Evolutionary conservation across 2,329 filamentous ascomycete species (phyloP).

Genomic region (Aspergillus fijiensis): DNA sequence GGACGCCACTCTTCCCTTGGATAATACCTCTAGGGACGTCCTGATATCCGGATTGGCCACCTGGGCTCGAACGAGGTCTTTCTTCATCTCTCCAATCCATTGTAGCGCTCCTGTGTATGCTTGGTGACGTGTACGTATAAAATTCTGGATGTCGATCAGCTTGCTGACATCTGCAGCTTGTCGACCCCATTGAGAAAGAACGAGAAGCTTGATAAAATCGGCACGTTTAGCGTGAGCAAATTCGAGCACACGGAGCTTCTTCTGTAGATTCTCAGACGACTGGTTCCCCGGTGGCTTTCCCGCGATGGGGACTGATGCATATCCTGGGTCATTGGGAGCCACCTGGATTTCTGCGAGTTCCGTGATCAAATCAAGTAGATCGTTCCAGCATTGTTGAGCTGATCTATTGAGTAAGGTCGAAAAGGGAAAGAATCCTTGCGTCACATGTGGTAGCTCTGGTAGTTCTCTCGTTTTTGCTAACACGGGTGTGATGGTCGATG

Average conservation of each 20-base stretch:
- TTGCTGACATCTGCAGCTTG: conserved; percentile 76
- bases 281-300: conserved; percentile 38
- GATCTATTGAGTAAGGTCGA: conserved; percentile 73
- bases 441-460: conserved; percentile 66
- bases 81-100: conserved; percentile 69
- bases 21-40: conserved; percentile 81
- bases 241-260: conserved; percentile 72
- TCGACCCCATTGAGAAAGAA: conserved; percentile 86
- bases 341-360: conserved; percentile 69
- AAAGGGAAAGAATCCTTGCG: conserved; percentile 72
- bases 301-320: conserved; percentile 21
- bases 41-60: conserved; percentile 87
- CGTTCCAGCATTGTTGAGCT: conserved; percentile 79
- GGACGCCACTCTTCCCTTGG: conserved; percentile 72
- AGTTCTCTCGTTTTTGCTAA: conserved; percentile 28
- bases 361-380: conserved; percentile 67
- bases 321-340: conserved; percentile 44
- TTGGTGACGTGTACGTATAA: conserved; percentile 64
- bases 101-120: conserved; percentile 62
- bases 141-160: conserved; percentile 80
- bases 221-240: conserved; percentile 78
- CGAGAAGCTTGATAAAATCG: conserved; percentile 89
- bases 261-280: conserved; percentile 63
- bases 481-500: background rate
- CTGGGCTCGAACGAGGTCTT: conserved; percentile 68